These are phyloP conservation scores for Ustilago loliicola DNA, from an alignment of 1,284 basidiomycete genomes.

Conservation along the genomic window DNA sequence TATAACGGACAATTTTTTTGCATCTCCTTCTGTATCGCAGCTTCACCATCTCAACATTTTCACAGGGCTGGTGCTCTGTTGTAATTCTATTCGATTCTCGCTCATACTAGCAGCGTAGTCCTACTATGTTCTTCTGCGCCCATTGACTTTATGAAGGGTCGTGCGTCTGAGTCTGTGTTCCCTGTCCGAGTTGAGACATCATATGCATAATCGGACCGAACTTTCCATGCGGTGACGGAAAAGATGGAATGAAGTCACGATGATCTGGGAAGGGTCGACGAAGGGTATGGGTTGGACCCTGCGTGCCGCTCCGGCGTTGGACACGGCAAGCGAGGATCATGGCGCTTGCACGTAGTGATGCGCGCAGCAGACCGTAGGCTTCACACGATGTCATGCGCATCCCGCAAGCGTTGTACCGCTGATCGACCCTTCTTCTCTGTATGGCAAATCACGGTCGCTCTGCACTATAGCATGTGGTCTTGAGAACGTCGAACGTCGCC, in stretches of 20 bases:
- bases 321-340: neutral
- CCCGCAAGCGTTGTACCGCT: too few species aligned
- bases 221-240: neutral
- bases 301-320: neutral
- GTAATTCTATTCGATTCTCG: slow-evolving; percentile 32
- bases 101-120: neutral
- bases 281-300: slow-evolving; percentile 5
- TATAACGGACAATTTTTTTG: slow-evolving; percentile 3
- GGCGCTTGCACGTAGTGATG: neutral
- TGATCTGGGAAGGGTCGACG: neutral
- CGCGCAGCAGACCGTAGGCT: neutral
- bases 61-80: slow-evolving; percentile 42
- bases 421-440: too few species aligned
- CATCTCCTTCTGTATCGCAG: neutral
- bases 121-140: neutral
- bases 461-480: too few species aligned
- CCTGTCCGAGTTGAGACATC: neutral
- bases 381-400: neutral
- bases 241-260: neutral
- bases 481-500: too few species aligned
- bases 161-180: neutral
- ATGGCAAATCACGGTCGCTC: too few species aligned
- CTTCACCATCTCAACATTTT: slow-evolving; percentile 1
- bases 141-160: neutral
- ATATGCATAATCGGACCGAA: neutral